These are phyloP conservation scores for Myxozyma mucilagina DNA, from an alignment of 805 yeast genomes.

Conservation along the genomic window DNA sequence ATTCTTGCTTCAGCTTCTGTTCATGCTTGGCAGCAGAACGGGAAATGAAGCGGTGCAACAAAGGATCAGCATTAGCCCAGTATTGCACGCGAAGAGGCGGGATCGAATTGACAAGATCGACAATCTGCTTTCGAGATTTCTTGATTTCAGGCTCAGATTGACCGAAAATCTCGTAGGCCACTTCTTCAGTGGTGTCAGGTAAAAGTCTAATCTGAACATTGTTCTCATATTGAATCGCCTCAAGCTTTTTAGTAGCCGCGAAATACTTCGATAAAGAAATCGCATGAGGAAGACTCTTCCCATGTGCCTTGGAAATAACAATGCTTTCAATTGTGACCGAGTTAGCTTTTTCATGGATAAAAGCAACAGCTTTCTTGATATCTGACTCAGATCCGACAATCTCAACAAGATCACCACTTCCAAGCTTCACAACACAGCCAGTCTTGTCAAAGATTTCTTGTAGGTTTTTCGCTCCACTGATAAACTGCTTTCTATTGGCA, in stretches of 20 bases:
- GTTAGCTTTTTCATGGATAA: conserved; percentile 61
- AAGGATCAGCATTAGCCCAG: conserved; percentile 64
- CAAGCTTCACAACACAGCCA: conserved; percentile 41
- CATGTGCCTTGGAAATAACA: conserved; percentile 88
- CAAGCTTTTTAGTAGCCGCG: conserved; percentile 36
- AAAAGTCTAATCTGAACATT: conserved; percentile 53
- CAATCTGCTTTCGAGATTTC: conserved; percentile 69
- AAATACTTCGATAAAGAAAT: conserved; percentile 70
- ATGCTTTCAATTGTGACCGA: conserved; percentile 63
- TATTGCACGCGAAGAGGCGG: conserved; percentile 64
- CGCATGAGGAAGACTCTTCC: conserved; percentile 60
- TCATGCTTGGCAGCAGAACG: conserved; percentile 38
- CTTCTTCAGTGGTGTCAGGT: conserved; percentile 47
- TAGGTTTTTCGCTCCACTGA: conserved; percentile 36
- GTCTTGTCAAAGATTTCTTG: conserved; percentile 35
- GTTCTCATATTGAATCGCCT: conserved; percentile 45
- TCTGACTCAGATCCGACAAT: conserved; percentile 55
- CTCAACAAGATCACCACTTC: conserved; percentile 50
- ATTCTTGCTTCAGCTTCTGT: conserved; percentile 42
- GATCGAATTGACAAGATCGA: conserved; percentile 67
- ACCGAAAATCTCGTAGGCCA: conserved; percentile 64
- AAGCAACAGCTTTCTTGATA: conserved; percentile 60
- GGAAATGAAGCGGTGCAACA: conserved; percentile 54
- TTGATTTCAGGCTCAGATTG: conserved; percentile 52
- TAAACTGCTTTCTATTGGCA: conserved; percentile 62